A percentile compares a stretch with the other conserved stretches of the same genome.
phyloP scores from a whole-genome alignment of 352 stramenopile genomes.

The Lagenidium sp. region DNA sequence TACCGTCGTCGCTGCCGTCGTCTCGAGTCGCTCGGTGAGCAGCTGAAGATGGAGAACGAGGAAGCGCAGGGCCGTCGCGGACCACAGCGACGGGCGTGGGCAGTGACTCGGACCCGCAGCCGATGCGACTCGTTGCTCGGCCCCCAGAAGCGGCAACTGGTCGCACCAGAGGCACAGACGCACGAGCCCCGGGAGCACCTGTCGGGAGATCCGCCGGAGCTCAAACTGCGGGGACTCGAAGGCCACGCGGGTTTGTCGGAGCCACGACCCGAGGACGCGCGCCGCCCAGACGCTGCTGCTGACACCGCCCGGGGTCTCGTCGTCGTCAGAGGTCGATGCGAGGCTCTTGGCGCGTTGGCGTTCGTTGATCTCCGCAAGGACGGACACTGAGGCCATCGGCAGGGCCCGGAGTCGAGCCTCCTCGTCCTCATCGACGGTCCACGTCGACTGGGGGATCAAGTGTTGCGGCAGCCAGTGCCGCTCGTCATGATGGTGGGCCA shows the following conservation, averaged over 20 bases:
- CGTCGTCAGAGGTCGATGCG: background rate
- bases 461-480: background rate
- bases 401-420: background rate
- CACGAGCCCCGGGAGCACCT: conserved; percentile 46
- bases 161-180: conserved; percentile 41
- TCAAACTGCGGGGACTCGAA: conserved; percentile 60
- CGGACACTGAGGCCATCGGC: background rate
- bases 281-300: too few relatives aligned
- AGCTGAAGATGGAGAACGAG: conserved; percentile 33
- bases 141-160: conserved; percentile 15
- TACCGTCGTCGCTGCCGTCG: background rate
- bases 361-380: conserved; percentile 4
- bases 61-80: too few relatives aligned
- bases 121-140: background rate
- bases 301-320: too few relatives aligned
- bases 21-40: conserved; percentile 19
- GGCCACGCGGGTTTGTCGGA: conserved; percentile 24
- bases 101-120: background rate
- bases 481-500: too few relatives aligned
- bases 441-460: conserved; percentile 20
- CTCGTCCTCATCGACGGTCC: conserved; percentile 21
- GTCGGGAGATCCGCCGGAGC: conserved; percentile 47
- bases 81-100: conserved; percentile 21
- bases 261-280: conserved; percentile 24
- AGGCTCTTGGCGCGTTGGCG: background rate